These are phyloP conservation scores for Liriodendron chinense DNA, from an alignment of 164 flowering plant genomes.

Conservation along the genomic window DNA sequence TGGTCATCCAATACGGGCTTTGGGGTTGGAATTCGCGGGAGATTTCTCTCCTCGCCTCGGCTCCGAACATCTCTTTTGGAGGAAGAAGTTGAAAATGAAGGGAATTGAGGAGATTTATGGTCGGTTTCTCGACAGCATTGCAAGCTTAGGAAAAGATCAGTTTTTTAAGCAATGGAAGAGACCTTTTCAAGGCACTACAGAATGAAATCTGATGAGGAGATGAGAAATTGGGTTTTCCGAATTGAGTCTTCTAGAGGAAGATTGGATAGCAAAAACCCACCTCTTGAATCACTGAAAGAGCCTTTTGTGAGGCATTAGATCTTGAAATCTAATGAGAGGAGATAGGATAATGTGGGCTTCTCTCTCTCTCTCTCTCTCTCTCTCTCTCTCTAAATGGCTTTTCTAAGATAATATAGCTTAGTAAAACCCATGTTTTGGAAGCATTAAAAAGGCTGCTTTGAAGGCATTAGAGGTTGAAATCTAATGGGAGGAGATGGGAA, in stretches of 20 bases:
- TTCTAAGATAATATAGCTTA: background rate
- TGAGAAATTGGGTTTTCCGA: background rate
- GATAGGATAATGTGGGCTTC: background rate
- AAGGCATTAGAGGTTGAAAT: background rate
- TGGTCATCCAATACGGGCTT: constrained; percentile 54
- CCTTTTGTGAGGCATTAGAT: background rate
- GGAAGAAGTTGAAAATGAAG: background rate
- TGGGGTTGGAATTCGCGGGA: constrained; percentile 58
- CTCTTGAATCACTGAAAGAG: background rate
- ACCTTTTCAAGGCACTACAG: background rate
- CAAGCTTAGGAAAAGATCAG: background rate
- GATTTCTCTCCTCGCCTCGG: constrained; percentile 42
- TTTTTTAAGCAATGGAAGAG: constrained; percentile 10
- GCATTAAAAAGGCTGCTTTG: background rate
- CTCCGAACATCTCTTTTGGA: constrained; percentile 46
- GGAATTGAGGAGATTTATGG: background rate
- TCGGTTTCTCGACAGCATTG: background rate
- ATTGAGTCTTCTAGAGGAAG: background rate
- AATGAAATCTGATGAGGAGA: background rate
- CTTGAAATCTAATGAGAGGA: background rate
- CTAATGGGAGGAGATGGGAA: background rate
- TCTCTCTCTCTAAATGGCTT: background rate
- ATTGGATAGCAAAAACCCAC: background rate
- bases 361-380: background rate
- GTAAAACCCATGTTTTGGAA: background rate